These are phyloP conservation scores for Penicillium thymicola DNA, from an alignment of 2,329 filamentous ascomycete species.

Conservation along the genomic window DNA sequence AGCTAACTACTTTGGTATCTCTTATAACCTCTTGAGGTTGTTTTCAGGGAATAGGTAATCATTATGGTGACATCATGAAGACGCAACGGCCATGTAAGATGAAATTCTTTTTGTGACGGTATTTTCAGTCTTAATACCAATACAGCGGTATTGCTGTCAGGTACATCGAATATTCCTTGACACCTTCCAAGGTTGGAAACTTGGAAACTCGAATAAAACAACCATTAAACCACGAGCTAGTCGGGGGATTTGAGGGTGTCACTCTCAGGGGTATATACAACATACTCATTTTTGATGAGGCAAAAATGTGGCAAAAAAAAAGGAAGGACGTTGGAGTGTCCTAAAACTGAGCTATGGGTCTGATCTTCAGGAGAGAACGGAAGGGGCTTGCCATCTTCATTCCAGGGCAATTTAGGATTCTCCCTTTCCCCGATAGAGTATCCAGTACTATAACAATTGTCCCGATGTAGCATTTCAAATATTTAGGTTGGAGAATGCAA, in stretches of 20 bases:
- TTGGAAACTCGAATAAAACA: neutral
- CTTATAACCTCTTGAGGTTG: neutral
- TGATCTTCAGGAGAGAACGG: slow-evolving; percentile 30
- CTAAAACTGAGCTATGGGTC: slow-evolving; percentile 5
- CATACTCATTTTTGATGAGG: neutral
- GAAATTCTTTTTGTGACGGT: neutral
- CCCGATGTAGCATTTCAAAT: neutral
- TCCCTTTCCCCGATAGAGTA: neutral
- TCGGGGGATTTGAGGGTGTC: neutral
- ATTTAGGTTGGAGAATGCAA: neutral
- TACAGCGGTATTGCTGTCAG: neutral
- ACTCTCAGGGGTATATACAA: slow-evolving; percentile 1
- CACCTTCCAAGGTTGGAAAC: neutral
- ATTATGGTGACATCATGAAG: slow-evolving; percentile 25
- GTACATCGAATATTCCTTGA: neutral
- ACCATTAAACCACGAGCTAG: neutral
- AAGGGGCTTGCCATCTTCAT: slow-evolving; percentile 18
- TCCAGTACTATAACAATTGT: neutral
- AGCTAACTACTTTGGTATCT: neutral
- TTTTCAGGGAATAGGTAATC: neutral
- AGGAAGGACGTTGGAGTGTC: neutral
- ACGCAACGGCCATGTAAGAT: slow-evolving; percentile 1
- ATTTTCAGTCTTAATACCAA: neutral
- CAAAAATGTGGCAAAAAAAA: neutral
- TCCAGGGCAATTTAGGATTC: slow-evolving; percentile 7